phyloP scores from a whole-genome alignment of 331 rosid genomes.

The Quercus tomentella region DNA sequence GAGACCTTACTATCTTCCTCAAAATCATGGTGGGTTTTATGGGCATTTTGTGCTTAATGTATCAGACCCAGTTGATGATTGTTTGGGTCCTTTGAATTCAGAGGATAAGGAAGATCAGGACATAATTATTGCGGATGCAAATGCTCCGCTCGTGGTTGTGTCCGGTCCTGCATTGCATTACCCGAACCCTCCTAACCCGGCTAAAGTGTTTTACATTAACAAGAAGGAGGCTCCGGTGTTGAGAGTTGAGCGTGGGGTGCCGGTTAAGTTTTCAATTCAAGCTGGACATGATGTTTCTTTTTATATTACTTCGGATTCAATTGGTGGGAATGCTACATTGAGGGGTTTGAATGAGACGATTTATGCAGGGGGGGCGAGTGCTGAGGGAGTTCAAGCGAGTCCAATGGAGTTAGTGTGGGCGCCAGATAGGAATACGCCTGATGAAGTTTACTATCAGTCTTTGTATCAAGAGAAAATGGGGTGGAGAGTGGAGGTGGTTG shows the following conservation, averaged over 20 bases:
- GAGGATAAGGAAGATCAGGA: conserved; percentile 83
- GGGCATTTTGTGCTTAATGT: conserved; percentile 71
- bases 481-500: conserved; percentile 89
- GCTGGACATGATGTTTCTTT: conserved; percentile 86
- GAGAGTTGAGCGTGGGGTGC: conserved; percentile 92
- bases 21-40: conserved; percentile 64
- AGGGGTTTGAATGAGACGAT: conserved; percentile 71
- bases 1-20: conserved; percentile 77
- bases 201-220: conserved; percentile 73
- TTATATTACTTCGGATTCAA: conserved; percentile 75
- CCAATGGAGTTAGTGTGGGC: conserved; percentile 74
- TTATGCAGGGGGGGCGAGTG: conserved; percentile 80
- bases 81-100: conserved; percentile 83
- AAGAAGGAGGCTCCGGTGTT: conserved; percentile 90
- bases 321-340: conserved; percentile 83
- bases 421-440: conserved; percentile 87
- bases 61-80: conserved; percentile 59
- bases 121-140: conserved; percentile 70
- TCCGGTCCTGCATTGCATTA: conserved; percentile 58
- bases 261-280: conserved; percentile 73
- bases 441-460: conserved; percentile 71
- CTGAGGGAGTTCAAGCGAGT: conserved; percentile 83
- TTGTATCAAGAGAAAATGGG: conserved; percentile 82
- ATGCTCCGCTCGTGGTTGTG: conserved; percentile 58
- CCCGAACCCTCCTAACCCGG: conserved; percentile 87